Percentiles rank a stretch among this genome's conserved stretches.
phyloP scores from a whole-genome alignment of 176 grass and related monocot species.

The Tuctoria greenei region DNA sequence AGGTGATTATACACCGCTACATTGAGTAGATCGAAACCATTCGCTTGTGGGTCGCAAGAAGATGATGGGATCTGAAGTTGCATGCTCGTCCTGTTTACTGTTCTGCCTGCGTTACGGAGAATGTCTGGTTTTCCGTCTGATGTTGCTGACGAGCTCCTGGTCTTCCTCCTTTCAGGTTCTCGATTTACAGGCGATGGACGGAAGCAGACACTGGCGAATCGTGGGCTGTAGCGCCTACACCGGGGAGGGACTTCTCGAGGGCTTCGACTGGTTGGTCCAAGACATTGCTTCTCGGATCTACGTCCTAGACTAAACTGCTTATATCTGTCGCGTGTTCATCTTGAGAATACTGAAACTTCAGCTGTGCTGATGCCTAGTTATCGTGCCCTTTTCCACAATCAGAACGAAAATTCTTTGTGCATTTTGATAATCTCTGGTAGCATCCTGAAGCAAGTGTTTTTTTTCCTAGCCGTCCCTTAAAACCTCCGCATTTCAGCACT shows the following conservation, averaged over 20 bases:
- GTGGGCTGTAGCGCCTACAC: constrained; percentile 81
- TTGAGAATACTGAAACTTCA: too few relatives aligned
- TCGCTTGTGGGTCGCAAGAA: neutral
- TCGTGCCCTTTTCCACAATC: too few relatives aligned
- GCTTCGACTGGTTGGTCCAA: constrained; percentile 84
- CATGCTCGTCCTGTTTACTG: neutral
- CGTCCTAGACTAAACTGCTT: constrained; percentile 46
- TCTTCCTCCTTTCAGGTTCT: constrained; percentile 50
- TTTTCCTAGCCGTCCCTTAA: too few relatives aligned
- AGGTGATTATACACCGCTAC: neutral
- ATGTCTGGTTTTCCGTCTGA: neutral
- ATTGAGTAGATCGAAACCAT: neutral
- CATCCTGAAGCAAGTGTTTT: too few relatives aligned
- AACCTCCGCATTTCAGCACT: too few relatives aligned
- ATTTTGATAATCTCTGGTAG: too few relatives aligned
- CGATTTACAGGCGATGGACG: constrained; percentile 74
- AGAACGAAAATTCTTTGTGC: too few relatives aligned
- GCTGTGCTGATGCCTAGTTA: too few relatives aligned
- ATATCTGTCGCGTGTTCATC: too few relatives aligned
- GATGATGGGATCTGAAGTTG: neutral
- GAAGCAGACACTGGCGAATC: constrained; percentile 73
- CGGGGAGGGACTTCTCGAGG: constrained; percentile 62
- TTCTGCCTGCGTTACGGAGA: neutral
- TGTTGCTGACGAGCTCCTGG: neutral
- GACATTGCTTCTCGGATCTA: constrained; percentile 87